phyloP scores from a whole-genome alignment of 2,329 filamentous ascomycete species.

The Eutypella sp. region DNA sequence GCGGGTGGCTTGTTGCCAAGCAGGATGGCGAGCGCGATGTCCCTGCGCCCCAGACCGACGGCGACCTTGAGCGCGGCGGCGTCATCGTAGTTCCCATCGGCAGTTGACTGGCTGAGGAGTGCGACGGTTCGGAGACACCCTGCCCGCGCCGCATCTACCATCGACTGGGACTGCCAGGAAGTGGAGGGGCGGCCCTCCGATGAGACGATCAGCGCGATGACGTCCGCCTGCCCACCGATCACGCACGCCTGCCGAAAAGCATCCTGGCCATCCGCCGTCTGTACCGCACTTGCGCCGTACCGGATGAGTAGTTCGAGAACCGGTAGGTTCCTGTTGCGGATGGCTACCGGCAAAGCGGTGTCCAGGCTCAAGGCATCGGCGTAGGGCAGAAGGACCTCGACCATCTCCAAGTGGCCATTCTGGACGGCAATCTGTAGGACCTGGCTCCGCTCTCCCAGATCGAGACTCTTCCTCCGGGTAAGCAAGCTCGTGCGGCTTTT shows the following conservation, averaged over 20 bases:
- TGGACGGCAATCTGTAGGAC: slow-evolving; percentile 47
- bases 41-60: slow-evolving; percentile 42
- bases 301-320: slow-evolving; percentile 44
- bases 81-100: slow-evolving; percentile 47
- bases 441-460: slow-evolving; percentile 45
- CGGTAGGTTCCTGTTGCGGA: slow-evolving; percentile 36
- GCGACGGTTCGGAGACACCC: slow-evolving; percentile 47
- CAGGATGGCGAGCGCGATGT: slow-evolving; percentile 51
- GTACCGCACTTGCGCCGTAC: slow-evolving; percentile 45
- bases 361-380: slow-evolving; percentile 48
- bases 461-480: slow-evolving; percentile 44
- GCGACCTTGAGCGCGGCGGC: slow-evolving; percentile 49
- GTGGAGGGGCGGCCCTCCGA: slow-evolving; percentile 43
- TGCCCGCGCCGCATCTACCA: slow-evolving; percentile 46
- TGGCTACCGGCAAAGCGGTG: slow-evolving; percentile 43
- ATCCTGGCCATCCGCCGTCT: slow-evolving; percentile 45
- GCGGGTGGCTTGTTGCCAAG: slow-evolving; percentile 49
- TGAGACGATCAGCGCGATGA: slow-evolving; percentile 44
- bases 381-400: slow-evolving; percentile 48
- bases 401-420: slow-evolving; percentile 46
- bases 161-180: slow-evolving; percentile 41
- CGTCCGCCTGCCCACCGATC: slow-evolving; percentile 37
- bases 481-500: slow-evolving; percentile 45
- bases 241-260: slow-evolving; percentile 49
- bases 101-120: slow-evolving; percentile 45